Percentiles rank a stretch among this genome's conserved stretches.
phyloP scores from a whole-genome alignment of 2,329 filamentous ascomycete genomes.

The Coniochaeta sp. region DNA sequence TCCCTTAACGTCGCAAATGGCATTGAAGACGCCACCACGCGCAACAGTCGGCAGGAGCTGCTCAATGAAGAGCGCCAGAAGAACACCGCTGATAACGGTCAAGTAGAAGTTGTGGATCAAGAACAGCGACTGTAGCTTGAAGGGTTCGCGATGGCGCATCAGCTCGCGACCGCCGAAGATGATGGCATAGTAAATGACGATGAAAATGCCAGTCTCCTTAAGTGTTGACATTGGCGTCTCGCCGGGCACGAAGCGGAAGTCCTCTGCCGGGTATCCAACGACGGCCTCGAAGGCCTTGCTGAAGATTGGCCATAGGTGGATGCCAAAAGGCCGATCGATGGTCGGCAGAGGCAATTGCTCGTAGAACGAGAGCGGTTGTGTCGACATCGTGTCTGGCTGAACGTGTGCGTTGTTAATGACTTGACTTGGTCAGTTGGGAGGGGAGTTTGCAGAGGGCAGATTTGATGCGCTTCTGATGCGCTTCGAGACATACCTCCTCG shows the following conservation, averaged over 20 bases:
- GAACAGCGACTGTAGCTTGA: slow-evolving; percentile 84
- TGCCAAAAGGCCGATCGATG: slow-evolving; percentile 84
- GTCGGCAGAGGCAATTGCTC: slow-evolving; percentile 63
- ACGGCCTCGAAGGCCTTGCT: slow-evolving; percentile 72
- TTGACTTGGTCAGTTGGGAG: slow-evolving; percentile 1
- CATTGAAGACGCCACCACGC: slow-evolving; percentile 75
- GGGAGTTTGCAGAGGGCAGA: neutral
- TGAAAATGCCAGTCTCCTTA: slow-evolving; percentile 70
- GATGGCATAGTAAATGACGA: slow-evolving; percentile 83
- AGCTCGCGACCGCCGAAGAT: slow-evolving; percentile 88
- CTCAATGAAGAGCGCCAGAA: slow-evolving; percentile 83
- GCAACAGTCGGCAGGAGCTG: slow-evolving; percentile 79
- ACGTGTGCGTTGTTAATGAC: neutral
- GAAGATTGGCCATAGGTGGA: slow-evolving; percentile 92
- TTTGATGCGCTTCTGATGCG: neutral
- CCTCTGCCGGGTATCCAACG: slow-evolving; percentile 73
- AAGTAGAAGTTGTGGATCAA: slow-evolving; percentile 96
- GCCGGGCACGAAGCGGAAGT: slow-evolving; percentile 78
- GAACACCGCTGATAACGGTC: slow-evolving; percentile 71
- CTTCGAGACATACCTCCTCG: neutral
- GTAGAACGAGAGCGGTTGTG: slow-evolving; percentile 34
- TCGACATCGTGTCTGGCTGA: slow-evolving; percentile 15
- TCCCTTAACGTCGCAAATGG: slow-evolving; percentile 74
- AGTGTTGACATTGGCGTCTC: slow-evolving; percentile 86
- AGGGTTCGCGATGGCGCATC: slow-evolving; percentile 79